These are phyloP conservation scores for Gentiana straminea DNA, from an alignment of 257 asterid genomes.

Conservation along the genomic window DNA sequence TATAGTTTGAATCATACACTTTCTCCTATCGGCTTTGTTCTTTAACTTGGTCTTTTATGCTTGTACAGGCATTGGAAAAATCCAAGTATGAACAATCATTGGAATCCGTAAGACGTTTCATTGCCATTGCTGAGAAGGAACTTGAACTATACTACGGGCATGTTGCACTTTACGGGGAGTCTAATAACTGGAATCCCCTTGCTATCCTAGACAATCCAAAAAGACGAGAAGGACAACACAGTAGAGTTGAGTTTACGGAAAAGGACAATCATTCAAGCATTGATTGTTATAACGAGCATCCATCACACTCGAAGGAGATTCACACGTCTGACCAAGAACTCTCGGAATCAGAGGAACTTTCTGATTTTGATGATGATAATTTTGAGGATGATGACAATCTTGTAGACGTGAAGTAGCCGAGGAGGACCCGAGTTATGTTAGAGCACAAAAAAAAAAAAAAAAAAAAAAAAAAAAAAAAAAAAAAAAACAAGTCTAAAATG, in stretches of 20 bases:
- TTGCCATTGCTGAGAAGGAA: conserved; percentile 82
- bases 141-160: conserved; percentile 82
- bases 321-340: conserved; percentile 8
- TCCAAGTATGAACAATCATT: conserved; percentile 88
- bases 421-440: conserved; percentile 8
- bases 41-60: background rate
- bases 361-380: conserved; percentile 21
- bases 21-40: too few relatives aligned
- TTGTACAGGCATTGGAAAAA: conserved; percentile 72
- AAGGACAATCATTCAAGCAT: conserved; percentile 7
- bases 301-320: conserved; percentile 16
- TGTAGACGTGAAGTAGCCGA: conserved; percentile 11
- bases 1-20: background rate
- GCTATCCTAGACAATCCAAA: conserved; percentile 34
- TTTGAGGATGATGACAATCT: conserved; percentile 13
- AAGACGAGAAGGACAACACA: conserved; percentile 3
- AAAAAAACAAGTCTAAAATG: too few relatives aligned
- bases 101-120: conserved; percentile 75
- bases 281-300: conserved; percentile 11
- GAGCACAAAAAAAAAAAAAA: too few relatives aligned
- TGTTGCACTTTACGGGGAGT: conserved; percentile 73
- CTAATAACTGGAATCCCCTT: conserved; percentile 51
- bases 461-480: too few relatives aligned
- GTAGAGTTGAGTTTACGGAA: conserved; percentile 3
- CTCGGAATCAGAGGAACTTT: conserved; percentile 19